Percentiles rank a stretch among this genome's conserved stretches.
phyloP scores from a whole-genome alignment of 2,329 filamentous ascomycete genomes.

The Xylariaceae sp. region DNA sequence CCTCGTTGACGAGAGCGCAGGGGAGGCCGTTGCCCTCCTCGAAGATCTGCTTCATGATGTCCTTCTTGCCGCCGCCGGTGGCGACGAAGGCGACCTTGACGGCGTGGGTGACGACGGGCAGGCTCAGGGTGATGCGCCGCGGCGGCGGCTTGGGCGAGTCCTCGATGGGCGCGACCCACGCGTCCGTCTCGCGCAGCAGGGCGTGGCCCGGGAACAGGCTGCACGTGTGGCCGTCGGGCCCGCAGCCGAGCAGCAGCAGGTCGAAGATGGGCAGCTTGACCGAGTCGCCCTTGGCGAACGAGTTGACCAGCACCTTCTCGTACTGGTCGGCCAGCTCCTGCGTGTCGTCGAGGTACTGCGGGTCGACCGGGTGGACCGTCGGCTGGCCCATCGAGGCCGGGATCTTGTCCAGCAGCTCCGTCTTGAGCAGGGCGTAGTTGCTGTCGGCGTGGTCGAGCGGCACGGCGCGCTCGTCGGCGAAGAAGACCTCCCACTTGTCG shows the following conservation, averaged over 20 bases:
- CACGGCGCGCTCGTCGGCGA: slow-evolving; percentile 93
- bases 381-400: slow-evolving; percentile 59
- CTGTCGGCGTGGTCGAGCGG: slow-evolving; percentile 87
- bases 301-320: slow-evolving; percentile 76
- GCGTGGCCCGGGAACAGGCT: slow-evolving; percentile 88
- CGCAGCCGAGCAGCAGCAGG: slow-evolving; percentile 84
- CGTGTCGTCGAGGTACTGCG: slow-evolving; percentile 57
- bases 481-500: slow-evolving; percentile 94
- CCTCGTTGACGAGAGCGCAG: slow-evolving; percentile 80
- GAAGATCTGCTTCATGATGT: slow-evolving; percentile 87
- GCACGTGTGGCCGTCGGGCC: slow-evolving; percentile 95
- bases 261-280: slow-evolving; percentile 95
- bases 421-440: slow-evolving; percentile 85
- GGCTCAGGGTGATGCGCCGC: slow-evolving; percentile 80
- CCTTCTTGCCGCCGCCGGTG: slow-evolving; percentile 83
- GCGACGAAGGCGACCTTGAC: slow-evolving; percentile 86
- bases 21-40: slow-evolving; percentile 75
- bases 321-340: slow-evolving; percentile 93
- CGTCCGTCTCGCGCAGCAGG: slow-evolving; percentile 74
- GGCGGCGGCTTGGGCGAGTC: slow-evolving; percentile 94
- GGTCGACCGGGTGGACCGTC: slow-evolving; percentile 71
- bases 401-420: slow-evolving; percentile 83
- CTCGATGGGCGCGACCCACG: slow-evolving; percentile 87
- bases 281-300: slow-evolving; percentile 86
- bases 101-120: slow-evolving; percentile 84